Evolutionary conservation across 2,329 filamentous ascomycete genomes (phyloP), one percentile per base, ranked within the genome.

Genomic region (Cladosporium sp.): DNA sequence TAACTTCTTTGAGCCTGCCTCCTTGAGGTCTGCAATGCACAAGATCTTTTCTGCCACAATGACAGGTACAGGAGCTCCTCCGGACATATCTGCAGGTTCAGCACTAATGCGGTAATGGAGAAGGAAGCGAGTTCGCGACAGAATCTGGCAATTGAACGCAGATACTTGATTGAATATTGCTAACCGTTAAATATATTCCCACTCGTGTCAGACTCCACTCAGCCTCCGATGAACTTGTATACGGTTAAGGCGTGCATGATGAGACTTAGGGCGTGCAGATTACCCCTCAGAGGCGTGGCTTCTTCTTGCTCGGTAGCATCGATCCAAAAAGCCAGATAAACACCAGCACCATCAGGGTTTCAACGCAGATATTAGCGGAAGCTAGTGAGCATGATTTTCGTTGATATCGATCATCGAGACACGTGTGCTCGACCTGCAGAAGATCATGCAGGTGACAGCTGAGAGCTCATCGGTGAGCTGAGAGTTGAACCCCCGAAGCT

Each of bases 11-110:
- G 64, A 62, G 3, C 66, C 71, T 56, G 66, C 70, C 37, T 68
- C 60, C 44, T 70, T 57, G 2, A 73, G 64, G 44, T 73, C 70
- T 12, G 67, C 62, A 28, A 73, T 70, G 55, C 69, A 70, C 11
- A 73, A 37, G n/a, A 72, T 71, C 56, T 67, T 70, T 26, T 65
- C 65, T 28, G 53, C 33, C 29, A 65, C 60, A 28, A 46, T 23
- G 5, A 59, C 64, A 1, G 67, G 66, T 5, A 72, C 63, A 16
- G 71, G 71, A 28, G 56, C 63, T 55, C 63, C 63, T 29, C 63
- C 63, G 21, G 63, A 65, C 63, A 65, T 65, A 8, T 46, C 31
- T 46, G 23, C 23, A 44, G 18, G 26, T 12, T 16, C 18, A 26
- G 35, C 18, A 58, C 49, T 10, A 29, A 29, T 29, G 12, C 23